Base-by-base conservation (phyloP, 192 early-diverging fungal species). In the Rhizoclosmatium globosum region DNA sequence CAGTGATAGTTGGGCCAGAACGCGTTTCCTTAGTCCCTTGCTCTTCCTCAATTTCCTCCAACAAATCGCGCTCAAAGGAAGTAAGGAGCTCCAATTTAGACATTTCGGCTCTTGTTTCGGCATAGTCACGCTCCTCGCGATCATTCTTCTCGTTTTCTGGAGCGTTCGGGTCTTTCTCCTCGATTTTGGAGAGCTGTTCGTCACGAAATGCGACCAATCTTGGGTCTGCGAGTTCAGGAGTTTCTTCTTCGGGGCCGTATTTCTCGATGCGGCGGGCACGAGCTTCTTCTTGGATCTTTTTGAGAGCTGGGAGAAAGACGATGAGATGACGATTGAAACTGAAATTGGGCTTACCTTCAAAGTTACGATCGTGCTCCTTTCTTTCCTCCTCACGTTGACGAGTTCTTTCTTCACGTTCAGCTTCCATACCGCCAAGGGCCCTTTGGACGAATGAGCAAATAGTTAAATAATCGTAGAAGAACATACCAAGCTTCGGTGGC, bases 401-500 rank as follows among this genome's bases (percentile, higher is more conserved):
- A 46, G 82, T 58, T 7, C 89, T 59, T 53, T 91, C 90, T 15
- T 66, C 86, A 7, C 88, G 66, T 50, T 89, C 87, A 11, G 85
- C 87, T n/a, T 84, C 81, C 23, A 85, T 11, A 1, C 87, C 87
- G 7, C 87, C 87, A 21, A 53, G 38, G 17, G 77, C 69, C 86
- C 84, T 85, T 15, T 19, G 38, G 23, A 47, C 57, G 21, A 81
- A 17, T 13, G 50, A 53, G 9, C 50, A 53, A 1, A 53, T 0
- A 53, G 50, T 53, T 53, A 1, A 53, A 13, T 1, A 38, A 79
- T 38, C 13, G 11, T 31, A 53, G 47, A 68, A 21, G 58, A 15
- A 42, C 75, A 4, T 81, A 90, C 88, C 88, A 91, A 13, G 90
- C 90, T 50, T 91, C 86, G 17, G 79, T 80, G 0, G 80, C 74